phyloP scores from a whole-genome alignment of 1,284 basidiomycete genomes.

The Mycena citricolor region DNA sequence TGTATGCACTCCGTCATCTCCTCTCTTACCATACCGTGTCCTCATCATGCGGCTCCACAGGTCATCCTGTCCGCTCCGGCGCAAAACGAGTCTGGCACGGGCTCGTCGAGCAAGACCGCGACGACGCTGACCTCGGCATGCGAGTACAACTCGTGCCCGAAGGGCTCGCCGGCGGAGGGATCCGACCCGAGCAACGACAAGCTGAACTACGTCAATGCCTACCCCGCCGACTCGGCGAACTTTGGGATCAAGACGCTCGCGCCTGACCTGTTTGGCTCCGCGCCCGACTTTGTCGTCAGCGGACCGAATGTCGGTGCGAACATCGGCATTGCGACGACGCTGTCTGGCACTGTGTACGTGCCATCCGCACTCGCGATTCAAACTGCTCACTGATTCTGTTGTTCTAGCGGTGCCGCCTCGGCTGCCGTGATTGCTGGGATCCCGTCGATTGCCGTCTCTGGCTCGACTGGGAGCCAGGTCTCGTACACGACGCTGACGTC shows the following conservation, averaged over 20 bases:
- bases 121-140: conserved; percentile 25
- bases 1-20: conserved; percentile 29
- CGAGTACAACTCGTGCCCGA: conserved; percentile 33
- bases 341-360: conserved; percentile 43
- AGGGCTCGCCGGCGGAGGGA: conserved; percentile 23
- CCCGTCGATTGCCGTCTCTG: conserved; percentile 43
- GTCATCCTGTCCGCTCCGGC: conserved; percentile 35
- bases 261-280: conserved; percentile 34
- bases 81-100: conserved; percentile 33
- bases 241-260: conserved; percentile 40
- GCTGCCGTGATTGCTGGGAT: conserved; percentile 39
- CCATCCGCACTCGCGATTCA: neutral
- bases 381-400: neutral
- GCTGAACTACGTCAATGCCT: conserved; percentile 33
- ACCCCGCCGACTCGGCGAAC: conserved; percentile 36
- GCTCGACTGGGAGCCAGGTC: conserved; percentile 32
- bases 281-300: conserved; percentile 43
- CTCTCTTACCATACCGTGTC: neutral
- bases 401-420: conserved; percentile 39
- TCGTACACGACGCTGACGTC: conserved; percentile 40
- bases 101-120: conserved; percentile 30
- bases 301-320: conserved; percentile 46
- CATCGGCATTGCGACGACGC: conserved; percentile 29
- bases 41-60: conserved; percentile 18
- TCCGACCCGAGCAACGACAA: neutral